phyloP scores from a whole-genome alignment of 331 rosid species.

The Arachis monticola region DNA sequence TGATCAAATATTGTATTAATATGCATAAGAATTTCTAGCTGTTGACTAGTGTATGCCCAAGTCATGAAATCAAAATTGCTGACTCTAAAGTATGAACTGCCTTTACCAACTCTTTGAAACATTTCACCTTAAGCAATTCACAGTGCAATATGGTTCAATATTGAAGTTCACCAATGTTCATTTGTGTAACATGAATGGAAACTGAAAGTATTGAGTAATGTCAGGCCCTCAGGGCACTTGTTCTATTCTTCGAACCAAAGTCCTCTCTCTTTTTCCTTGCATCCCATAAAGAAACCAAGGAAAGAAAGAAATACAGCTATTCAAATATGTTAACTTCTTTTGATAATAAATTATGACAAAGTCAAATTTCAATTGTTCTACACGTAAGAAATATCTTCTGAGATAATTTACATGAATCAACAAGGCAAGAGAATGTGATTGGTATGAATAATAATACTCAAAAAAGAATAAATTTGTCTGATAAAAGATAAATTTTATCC shows the following conservation, averaged over 20 bases:
- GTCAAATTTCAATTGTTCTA: slow-evolving; percentile 25
- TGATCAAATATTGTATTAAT: no score
- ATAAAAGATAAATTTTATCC: no score
- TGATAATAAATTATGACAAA: slow-evolving; percentile 16
- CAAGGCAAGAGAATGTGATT: slow-evolving; percentile 23
- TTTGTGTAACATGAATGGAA: no score
- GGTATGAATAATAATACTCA: neutral
- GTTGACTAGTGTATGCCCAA: neutral
- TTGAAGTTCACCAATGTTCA: no score
- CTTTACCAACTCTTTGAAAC: no score
- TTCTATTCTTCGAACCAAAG: neutral
- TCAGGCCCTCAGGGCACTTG: neutral
- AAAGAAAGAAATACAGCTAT: slow-evolving; percentile 17
- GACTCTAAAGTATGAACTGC: neutral
- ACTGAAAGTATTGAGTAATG: no score
- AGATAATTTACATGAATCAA: slow-evolving; percentile 1
- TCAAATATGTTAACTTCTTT: neutral
- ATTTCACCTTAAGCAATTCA: no score
- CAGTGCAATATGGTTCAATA: no score
- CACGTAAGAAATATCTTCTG: slow-evolving; percentile 10
- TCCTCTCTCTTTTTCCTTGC: slow-evolving; percentile 25
- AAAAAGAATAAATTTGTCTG: neutral
- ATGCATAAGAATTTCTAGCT: neutral
- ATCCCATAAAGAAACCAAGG: neutral
- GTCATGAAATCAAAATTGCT: slow-evolving; percentile 7